phyloP scores from a whole-genome alignment of 2,329 filamentous ascomycete species.

The Apiospora aurea region DNA sequence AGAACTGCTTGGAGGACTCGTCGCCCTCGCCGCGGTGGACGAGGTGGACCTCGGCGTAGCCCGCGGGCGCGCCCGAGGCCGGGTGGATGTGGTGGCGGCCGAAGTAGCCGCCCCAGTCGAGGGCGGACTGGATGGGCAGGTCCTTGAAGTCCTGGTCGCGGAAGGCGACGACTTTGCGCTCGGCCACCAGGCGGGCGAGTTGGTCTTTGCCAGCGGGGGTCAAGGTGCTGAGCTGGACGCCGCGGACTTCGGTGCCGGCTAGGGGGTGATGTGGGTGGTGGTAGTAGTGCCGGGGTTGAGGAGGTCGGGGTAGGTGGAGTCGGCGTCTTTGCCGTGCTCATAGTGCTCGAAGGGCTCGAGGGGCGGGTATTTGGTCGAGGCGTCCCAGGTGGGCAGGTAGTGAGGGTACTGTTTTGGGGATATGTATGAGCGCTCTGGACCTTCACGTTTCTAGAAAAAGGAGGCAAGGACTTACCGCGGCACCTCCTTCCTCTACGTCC shows the following conservation, averaged over 20 bases:
- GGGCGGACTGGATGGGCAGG: constrained; percentile 72
- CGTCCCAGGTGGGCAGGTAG: constrained; percentile 77
- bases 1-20: constrained; percentile 64
- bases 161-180: constrained; percentile 82
- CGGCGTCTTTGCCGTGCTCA: constrained; percentile 79
- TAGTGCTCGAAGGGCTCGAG: constrained; percentile 74
- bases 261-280: constrained; percentile 71
- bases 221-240: constrained; percentile 75
- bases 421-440: constrained; percentile 9
- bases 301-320: constrained; percentile 72
- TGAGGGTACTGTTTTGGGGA: constrained; percentile 63
- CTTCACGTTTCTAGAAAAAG: not conserved
- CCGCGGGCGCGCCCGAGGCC: constrained; percentile 76
- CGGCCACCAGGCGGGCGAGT: constrained; percentile 75
- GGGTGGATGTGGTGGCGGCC: constrained; percentile 85
- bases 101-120: constrained; percentile 77
- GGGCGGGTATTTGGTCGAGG: constrained; percentile 68
- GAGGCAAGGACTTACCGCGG: constrained; percentile 31
- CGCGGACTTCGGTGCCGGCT: constrained; percentile 75
- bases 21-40: constrained; percentile 77
- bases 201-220: constrained; percentile 76
- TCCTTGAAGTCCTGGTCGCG: constrained; percentile 76
- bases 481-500: constrained; percentile 40
- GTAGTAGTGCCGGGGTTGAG: constrained; percentile 56
- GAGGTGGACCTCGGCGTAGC: constrained; percentile 77